Evolutionary conservation across 2,329 filamentous ascomycete genomes (phyloP).

Genomic region (Cytospora leucostoma): DNA sequence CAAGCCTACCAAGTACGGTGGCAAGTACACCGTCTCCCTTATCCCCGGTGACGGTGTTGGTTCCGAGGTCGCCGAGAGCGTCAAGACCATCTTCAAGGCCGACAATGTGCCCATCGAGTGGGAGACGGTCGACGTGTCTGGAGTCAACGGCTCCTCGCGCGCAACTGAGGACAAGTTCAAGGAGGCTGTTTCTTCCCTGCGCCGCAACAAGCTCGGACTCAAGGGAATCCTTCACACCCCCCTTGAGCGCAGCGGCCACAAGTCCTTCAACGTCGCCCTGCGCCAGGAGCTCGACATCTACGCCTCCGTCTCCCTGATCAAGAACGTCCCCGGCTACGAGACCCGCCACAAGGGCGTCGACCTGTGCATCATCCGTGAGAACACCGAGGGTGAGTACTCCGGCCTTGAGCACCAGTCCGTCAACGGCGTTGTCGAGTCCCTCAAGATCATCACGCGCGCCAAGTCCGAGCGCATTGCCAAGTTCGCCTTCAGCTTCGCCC

Average conservation of each 20-base stretch:
- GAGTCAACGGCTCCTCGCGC: slow-evolving; percentile 71
- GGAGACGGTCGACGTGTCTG: slow-evolving; percentile 95
- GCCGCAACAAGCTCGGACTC: slow-evolving; percentile 97
- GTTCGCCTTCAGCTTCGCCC: slow-evolving; percentile 96
- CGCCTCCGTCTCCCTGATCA: slow-evolving; percentile 95
- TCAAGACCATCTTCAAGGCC: slow-evolving; percentile 98
- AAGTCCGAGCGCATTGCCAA: slow-evolving; percentile 99
- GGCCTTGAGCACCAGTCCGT: slow-evolving; percentile 99
- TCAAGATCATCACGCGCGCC: slow-evolving; percentile 99
- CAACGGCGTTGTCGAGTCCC: slow-evolving; percentile 92
- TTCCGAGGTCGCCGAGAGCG: slow-evolving; percentile 92
- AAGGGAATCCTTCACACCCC: slow-evolving; percentile 99
- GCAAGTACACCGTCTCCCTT: slow-evolving; percentile 98
- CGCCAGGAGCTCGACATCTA: slow-evolving; percentile 99
- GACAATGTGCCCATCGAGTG: slow-evolving; percentile 96
- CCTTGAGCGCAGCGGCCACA: slow-evolving; percentile 93
- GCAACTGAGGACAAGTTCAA: slow-evolving; percentile 87
- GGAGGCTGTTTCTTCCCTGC: slow-evolving; percentile 91
- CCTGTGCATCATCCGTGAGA: slow-evolving; percentile 99
- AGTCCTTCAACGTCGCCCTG: slow-evolving; percentile 99
- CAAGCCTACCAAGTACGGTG: slow-evolving; percentile 98
- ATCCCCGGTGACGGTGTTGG: slow-evolving; percentile 99
- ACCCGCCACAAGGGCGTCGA: slow-evolving; percentile 97
- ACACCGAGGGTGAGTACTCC: slow-evolving; percentile 99
- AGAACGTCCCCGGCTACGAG: slow-evolving; percentile 98